Evolutionary conservation across 2,329 filamentous ascomycete species (phyloP).

Genomic region (Alternaria triticina): DNA sequence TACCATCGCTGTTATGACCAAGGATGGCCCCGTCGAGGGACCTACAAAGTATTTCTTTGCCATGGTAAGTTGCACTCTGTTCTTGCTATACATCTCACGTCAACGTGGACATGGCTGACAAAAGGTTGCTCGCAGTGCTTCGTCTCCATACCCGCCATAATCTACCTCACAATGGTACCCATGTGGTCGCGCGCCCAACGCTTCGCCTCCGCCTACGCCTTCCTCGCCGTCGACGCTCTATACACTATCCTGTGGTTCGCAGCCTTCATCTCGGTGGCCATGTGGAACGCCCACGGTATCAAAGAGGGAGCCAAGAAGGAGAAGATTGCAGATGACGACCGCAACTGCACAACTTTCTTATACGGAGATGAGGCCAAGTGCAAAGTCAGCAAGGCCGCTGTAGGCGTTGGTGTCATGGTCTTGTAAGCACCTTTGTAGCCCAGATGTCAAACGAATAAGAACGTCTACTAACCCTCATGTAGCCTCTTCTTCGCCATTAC

Average conservation of each 20-base stretch:
- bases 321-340: conserved; percentile 50
- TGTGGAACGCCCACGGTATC: conserved; percentile 63
- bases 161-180: conserved; percentile 66
- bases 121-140: conserved; percentile 57
- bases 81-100: not conserved
- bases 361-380: conserved; percentile 64
- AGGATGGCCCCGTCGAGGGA: conserved; percentile 60
- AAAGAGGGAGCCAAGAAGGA: conserved; percentile 54
- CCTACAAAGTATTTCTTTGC: conserved; percentile 64
- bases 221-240: conserved; percentile 61
- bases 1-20: conserved; percentile 64
- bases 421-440: conserved; percentile 53
- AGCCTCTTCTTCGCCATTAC: conserved; percentile 63
- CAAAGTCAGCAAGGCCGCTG: conserved; percentile 61
- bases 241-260: conserved; percentile 64
- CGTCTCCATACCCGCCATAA: conserved; percentile 62
- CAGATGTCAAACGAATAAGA: not conserved
- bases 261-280: conserved; percentile 63
- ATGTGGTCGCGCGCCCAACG: conserved; percentile 65
- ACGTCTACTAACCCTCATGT: not conserved
- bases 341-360: conserved; percentile 61
- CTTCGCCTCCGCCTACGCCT: conserved; percentile 67
- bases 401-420: conserved; percentile 63
- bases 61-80: conserved; percentile 54
- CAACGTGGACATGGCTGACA: conserved; percentile 20